A percentile compares a stretch with the other conserved stretches of the same genome.
These are phyloP conservation scores for Nicotiana benthamiana DNA, from an alignment of 257 asterid species.

Conservation along the genomic window DNA sequence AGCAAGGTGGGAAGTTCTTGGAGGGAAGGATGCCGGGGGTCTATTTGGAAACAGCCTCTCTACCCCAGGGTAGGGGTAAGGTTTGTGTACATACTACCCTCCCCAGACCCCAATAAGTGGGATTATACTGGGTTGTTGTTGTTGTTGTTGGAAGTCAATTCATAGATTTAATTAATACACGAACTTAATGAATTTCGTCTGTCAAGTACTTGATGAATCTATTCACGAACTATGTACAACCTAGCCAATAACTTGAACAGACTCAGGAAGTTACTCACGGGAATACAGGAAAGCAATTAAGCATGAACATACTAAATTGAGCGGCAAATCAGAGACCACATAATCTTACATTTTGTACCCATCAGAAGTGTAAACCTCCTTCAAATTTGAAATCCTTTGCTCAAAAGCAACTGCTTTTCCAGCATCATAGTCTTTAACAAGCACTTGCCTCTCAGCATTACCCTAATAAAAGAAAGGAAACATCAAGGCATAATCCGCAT, in stretches of 20 bases:
- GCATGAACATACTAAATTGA: background rate
- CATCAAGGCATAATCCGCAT: background rate
- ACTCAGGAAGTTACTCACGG: background rate
- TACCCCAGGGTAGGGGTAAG: no score
- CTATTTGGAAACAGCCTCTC: no score
- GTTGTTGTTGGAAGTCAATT: background rate
- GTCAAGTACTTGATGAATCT: background rate
- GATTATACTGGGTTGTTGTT: no score
- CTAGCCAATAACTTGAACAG: background rate
- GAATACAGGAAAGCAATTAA: background rate
- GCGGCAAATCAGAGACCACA: background rate
- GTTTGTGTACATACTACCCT: no score
- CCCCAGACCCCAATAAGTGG: no score
- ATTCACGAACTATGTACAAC: background rate
- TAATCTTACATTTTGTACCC: slow-evolving; percentile 71
- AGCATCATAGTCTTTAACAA: slow-evolving; percentile 65
- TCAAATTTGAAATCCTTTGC: slow-evolving; percentile 58
- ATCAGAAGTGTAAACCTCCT: slow-evolving; percentile 81
- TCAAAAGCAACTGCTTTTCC: slow-evolving; percentile 75
- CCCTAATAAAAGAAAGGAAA: slow-evolving; percentile 31
- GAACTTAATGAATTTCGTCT: background rate
- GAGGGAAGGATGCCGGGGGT: no score
- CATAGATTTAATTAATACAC: background rate
- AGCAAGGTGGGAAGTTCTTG: no score
- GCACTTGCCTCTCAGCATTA: slow-evolving; percentile 87